Evolutionary conservation across 306 rosid species (phyloP).

Genomic region (Cicer bijugum): DNA sequence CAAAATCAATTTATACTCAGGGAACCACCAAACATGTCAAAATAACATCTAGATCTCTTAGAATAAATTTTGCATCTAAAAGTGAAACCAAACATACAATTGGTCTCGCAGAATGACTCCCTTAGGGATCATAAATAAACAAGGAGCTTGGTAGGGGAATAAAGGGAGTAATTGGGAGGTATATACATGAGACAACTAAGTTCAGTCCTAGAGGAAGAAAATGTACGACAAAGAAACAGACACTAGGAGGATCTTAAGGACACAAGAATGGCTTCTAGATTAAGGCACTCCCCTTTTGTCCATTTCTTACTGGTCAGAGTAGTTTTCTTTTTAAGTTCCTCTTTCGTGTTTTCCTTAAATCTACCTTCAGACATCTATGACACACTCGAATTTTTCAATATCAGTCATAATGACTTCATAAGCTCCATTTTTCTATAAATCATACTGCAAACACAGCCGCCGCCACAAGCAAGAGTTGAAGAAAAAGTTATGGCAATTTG

Average conservation of each 20-base stretch:
- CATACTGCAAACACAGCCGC: neutral
- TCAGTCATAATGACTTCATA: slow-evolving; percentile 9
- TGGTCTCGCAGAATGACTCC: too few species aligned
- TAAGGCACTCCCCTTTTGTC: slow-evolving; percentile 11
- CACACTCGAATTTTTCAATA: slow-evolving; percentile 10
- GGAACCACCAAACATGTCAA: too few species aligned
- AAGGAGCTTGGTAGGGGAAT: neutral
- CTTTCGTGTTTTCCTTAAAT: slow-evolving; percentile 10
- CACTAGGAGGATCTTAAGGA: neutral
- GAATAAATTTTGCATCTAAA: too few species aligned
- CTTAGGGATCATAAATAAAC: neutral
- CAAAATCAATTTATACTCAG: too few species aligned
- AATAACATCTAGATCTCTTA: too few species aligned
- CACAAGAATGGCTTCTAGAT: slow-evolving; percentile 12
- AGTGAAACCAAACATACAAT: too few species aligned
- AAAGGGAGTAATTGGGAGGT: neutral
- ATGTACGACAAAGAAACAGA: neutral
- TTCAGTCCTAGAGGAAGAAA: neutral
- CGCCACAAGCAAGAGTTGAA: neutral
- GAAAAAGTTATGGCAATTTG: slow-evolving; percentile 27
- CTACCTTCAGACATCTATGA: neutral
- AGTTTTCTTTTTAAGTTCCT: slow-evolving; percentile 20
- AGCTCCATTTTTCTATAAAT: slow-evolving; percentile 26
- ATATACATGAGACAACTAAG: slow-evolving; percentile 9
- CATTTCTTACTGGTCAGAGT: neutral